Evolutionary conservation across 352 stramenopile species (phyloP).

Genomic region (Phytophthora sojae): DNA sequence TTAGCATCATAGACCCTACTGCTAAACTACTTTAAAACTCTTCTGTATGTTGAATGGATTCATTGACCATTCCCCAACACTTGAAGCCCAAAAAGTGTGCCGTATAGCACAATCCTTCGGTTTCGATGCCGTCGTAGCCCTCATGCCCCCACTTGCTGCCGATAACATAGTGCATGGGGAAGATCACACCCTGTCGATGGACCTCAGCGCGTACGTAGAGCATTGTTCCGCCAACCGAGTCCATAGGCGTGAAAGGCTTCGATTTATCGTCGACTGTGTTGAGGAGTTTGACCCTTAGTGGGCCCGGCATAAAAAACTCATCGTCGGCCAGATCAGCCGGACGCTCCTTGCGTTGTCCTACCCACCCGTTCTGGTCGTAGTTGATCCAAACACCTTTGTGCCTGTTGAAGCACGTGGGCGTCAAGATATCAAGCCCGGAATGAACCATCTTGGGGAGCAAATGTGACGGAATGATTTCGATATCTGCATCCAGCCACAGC

Average conservation of each 20-base stretch:
- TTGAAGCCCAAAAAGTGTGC: slow-evolving; percentile 55
- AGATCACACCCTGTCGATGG: slow-evolving; percentile 52
- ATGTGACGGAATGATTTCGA: slow-evolving; percentile 31
- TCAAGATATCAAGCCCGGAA: slow-evolving; percentile 28
- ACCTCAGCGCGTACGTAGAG: slow-evolving; percentile 57
- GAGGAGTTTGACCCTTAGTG: slow-evolving; percentile 17
- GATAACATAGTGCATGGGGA: slow-evolving; percentile 51
- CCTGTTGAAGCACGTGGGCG: slow-evolving; percentile 18
- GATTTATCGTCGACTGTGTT: slow-evolving; percentile 16
- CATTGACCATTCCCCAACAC: slow-evolving; percentile 54
- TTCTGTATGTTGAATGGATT: slow-evolving; percentile 32
- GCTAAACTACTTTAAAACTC: too few species aligned
- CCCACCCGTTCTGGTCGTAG: slow-evolving; percentile 34
- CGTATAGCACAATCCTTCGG: slow-evolving; percentile 53
- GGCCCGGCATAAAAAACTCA: slow-evolving; percentile 24
- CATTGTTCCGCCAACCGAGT: slow-evolving; percentile 61
- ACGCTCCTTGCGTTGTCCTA: slow-evolving; percentile 23
- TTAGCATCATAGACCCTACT: too few species aligned
- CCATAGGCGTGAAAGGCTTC: slow-evolving; percentile 34
- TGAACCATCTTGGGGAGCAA: slow-evolving; percentile 47
- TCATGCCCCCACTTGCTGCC: slow-evolving; percentile 49
- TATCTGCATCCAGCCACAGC: slow-evolving; percentile 54
- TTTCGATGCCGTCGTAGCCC: slow-evolving; percentile 65
- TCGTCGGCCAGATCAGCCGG: neutral
- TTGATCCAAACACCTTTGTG: slow-evolving; percentile 5